Base-by-base conservation (phyloP, 768 basidiomycete species). In the Amyloporia xantha region DNA sequence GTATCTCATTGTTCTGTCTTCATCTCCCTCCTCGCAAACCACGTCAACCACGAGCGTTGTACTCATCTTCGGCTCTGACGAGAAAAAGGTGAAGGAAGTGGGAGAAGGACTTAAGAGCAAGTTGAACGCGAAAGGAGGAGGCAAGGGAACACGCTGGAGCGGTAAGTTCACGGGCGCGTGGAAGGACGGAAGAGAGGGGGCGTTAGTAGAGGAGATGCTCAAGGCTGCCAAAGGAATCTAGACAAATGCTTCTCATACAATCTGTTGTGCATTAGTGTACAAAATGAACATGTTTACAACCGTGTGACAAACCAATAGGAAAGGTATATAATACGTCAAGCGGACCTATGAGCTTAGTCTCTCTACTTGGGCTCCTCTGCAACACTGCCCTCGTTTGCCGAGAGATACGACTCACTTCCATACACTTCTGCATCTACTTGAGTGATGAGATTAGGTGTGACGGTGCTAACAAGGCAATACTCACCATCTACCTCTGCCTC, bases 71-170 rank as follows among this genome's bases (percentile, higher is more conserved):
- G 83, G 85, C 1, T 74, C 76, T 3, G 77, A 81, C 24, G 81
- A 81, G 30, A 69, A 75, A 44, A 67, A 66, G 9, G 82, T 86
- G 15, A 85, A 82, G 63, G 70, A 66, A 52, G 67, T 66, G 1
- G 84, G 84, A 2, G 81, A 81, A 2, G 68, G 61, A 21, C 61
- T 86, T 37, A 86, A 79, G 62, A 59, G 65, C 4, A 79, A 74
- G 54, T 67, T 85, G 24, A 70, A 71, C 7, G 71, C 85, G 41
- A 91, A 83, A 67, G 89, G 89, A 5, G 89, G 89, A 10, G 86
- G 88, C 3, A 88, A 84, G 59, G 87, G 85, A 1, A 33, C 30
- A 15, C 77, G 75, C 56, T 90, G 87, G 83, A 88, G 86, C 52
- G 87, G 88, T 9, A 84, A 89, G 62, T 75, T 73, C 48, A 71